Conservation (phyloP, 1,139 yeast genomes). For the Candida dubliniensis region DNA sequence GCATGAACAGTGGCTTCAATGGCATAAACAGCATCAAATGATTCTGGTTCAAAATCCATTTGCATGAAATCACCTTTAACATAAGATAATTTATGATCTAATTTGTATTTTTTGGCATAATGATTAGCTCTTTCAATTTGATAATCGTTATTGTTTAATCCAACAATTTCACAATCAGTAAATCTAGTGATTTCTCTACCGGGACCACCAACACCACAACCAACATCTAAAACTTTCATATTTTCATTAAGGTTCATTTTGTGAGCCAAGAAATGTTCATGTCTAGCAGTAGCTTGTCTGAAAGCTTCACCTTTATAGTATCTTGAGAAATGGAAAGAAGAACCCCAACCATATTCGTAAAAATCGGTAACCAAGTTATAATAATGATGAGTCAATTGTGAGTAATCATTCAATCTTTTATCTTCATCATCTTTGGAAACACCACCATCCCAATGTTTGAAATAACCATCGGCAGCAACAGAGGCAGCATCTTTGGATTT, state of each 20-base stretch:
- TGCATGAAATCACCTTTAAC: conserved; percentile 99
- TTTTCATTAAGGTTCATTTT: conserved; percentile 77
- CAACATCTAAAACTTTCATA: conserved; percentile 93
- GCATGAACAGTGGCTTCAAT: conserved; percentile 99
- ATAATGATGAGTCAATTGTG: conserved; percentile 90
- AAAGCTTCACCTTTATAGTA: conserved; percentile 93
- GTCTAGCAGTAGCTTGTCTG: conserved; percentile 94
- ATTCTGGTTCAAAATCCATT: conserved; percentile 88
- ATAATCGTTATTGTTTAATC: conserved; percentile 95
- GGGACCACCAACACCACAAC: conserved; percentile 99
- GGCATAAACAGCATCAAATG: conserved; percentile 96
- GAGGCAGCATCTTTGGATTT: conserved; percentile 78
- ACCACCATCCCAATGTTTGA: conserved; percentile 95
- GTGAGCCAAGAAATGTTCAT: conserved; percentile 91
- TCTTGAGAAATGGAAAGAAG: conserved; percentile 97
- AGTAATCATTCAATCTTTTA: conserved; percentile 79
- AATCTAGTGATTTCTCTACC: conserved; percentile 94
- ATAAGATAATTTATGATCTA: conserved; percentile 73
- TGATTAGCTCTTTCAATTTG: conserved; percentile 89
- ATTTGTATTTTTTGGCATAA: conserved; percentile 66
- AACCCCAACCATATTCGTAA: conserved; percentile 99
- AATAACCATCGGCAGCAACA: conserved; percentile 85
- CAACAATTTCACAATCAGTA: conserved; percentile 83
- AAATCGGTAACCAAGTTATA: conserved; percentile 95
- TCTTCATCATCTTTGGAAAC: conserved; percentile 76